Evolutionary conservation across 805 yeast genomes (phyloP), one percentile per base, ranked within the genome.

Genomic region (Candida peoriensis): DNA sequence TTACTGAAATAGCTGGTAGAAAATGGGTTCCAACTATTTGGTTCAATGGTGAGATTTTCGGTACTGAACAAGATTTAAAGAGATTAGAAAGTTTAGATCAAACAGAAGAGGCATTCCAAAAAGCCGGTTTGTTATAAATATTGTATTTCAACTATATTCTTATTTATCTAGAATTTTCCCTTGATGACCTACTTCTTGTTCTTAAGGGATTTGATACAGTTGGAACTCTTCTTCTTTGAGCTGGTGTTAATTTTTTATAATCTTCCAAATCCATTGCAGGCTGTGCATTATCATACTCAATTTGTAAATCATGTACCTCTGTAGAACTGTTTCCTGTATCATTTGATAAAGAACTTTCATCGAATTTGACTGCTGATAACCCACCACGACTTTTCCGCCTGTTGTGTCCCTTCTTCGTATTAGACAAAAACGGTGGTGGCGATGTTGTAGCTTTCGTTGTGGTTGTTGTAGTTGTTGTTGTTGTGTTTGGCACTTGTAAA

Each of bases 11-110:
- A 17, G 63, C 79, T 5, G 79, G 80, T 8, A 68, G 74, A 46
- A 76, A 71, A 44, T 78, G 86, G 74, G 86, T 81, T 19, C 88
- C 88, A 13, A 73, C 81, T 12, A 68, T 79, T 9, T 81, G 76
- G 55, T 68, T 76, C 54, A 66, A 74, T 31, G 81, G 82, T 17
- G 57, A 71, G 44, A 66, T 59, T 41, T 72, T 77, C 48, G 86
- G 85, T 24, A 72, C 73, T 15, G 84, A 78, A 43, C 58, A 57
- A 37, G 68, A 69, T 30, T 55, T 75, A 41, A 63, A 65, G 39
- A 28, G 25, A 24, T 42, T 50, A 30, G 51, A 45, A 34, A 44
- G 49, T 30, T 20, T 40, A 4, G 57, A 50, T 30, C 26, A 39
- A 38, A 42, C 52, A n/a, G 52, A 52, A 23, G 45, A 37, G 18